Evolutionary conservation across 768 basidiomycete genomes (phyloP), one percentile per base, ranked within the genome.

Genomic region (Serendipita indica): DNA sequence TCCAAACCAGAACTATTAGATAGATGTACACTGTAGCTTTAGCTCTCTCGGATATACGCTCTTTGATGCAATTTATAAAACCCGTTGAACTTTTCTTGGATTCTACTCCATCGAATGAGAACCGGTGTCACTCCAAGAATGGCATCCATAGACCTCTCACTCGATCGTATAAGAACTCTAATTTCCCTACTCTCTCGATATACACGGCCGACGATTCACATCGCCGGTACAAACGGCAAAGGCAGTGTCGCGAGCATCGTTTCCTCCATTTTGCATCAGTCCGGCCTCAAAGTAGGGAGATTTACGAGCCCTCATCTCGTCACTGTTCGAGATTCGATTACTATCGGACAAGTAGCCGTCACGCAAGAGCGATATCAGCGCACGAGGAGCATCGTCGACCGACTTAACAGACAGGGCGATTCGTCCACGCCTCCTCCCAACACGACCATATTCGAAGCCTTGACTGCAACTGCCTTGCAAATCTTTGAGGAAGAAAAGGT

Each of bases 151-250:
- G 80, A 84, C 62, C 77, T 89, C 7, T 76, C 77, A 12, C 74
- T 89, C 2, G 74, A 81, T 57, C 77, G 84, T 4, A 74, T 89
- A 34, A 65, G 67, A 39, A 67, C 60, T 2, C 74, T 91, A 0
- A 75, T 84, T 33, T 60, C 67, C 2, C 65, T 75, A 63, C 70
- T 94, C 3, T 81, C 79, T 0, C 70, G 74, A 0, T 84, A 86
- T 65, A 79, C 75, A 0, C 77, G 88, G 1, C 94, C 91, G 0
- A 89, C 91, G 0, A 74, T 88, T 33, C 96, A 99, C 66, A 77
- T 98, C 60, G 83, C 91, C 5, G 96, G 96, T 0, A 99, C 96
- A 0, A 98, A 99, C 70, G 94, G 94, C 6, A 99, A 98, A 70
- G 96, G 96, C 33, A 93, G 89, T 64, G 89, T 94, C 12, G 83